Base-by-base conservation (phyloP, 371 early-diverging fungal genomes). In the Saksenaea vasiformis region DNA sequence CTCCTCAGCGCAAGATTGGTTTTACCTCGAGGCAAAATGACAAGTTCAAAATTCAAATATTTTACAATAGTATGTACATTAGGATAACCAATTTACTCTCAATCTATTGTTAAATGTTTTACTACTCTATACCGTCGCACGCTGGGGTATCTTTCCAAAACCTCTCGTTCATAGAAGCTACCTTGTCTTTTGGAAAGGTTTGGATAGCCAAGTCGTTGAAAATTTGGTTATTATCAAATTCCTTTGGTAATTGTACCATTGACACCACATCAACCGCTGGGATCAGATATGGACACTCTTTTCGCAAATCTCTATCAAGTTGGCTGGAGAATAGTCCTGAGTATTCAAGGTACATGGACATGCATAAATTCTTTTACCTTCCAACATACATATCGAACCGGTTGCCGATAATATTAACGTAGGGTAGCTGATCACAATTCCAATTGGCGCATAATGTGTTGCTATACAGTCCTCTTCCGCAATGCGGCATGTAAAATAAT, bases 401-500 rank as follows among this genome's bases (percentile, higher is more conserved):
- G 56, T 87, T 87, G 5, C 85, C 85, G 37, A 87, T 71, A 13
- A 87, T 75, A 3, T 76, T 76, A 1, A 84, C 44, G 5, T 70
- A 54, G 8, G 69, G 53, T 34, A 87, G 62, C 11, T 66, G 61
- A 1, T 73, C 51, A 3, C 54, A 55, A 7, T 66, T 71, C 86
- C 87, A 87, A 57, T 91, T 91, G 7, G 82, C 73, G 43, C 82
- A 80, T 8, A 91, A 54, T 1, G 89, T 82, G 54, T 83, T 85
- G 28, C 82, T 84, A 56, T 91, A 91, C 5, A 89, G 70, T 7
- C 79, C 78, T 51, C 84, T 76, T 10, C 84, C 83, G 65, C 91
- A 91, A 70, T 91, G 91, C 0, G 91, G 91, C 90, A 91, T 91
- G 60, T 86, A 91, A 59, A 88, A 82, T 4, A 88, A 61, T 2